phyloP scores from a whole-genome alignment of 176 grass and related monocot genomes.

The Cymbopogon citratus region DNA sequence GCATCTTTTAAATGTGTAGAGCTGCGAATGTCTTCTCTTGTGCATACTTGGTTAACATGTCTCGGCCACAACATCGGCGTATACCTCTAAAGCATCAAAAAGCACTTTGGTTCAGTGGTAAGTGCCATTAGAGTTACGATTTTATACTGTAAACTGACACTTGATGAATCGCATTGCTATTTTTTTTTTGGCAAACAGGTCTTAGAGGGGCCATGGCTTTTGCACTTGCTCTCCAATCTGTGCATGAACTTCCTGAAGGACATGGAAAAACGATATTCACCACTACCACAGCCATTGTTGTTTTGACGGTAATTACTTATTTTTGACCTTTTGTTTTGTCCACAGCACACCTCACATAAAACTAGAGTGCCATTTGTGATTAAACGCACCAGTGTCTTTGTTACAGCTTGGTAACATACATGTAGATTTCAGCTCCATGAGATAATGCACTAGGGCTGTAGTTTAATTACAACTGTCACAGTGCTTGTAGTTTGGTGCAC shows the following conservation, averaged over 20 bases:
- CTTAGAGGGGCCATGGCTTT: constrained; percentile 99
- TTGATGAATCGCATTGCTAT: background rate
- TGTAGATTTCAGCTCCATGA: background rate
- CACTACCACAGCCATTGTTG: constrained; percentile 92
- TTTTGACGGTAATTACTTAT: constrained; percentile 68
- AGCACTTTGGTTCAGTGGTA: constrained; percentile 98
- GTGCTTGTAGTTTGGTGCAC: background rate
- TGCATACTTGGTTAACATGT: constrained; percentile 86
- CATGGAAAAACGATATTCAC: constrained; percentile 97
- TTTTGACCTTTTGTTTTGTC: constrained; percentile 11
- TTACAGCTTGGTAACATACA: background rate
- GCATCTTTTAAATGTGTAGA: constrained; percentile 33
- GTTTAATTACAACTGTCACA: background rate
- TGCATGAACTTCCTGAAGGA: constrained; percentile 92
- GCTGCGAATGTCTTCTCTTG: constrained; percentile 91
- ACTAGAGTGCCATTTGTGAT: background rate
- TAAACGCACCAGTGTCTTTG: no score
- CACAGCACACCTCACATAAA: background rate
- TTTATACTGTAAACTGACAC: background rate
- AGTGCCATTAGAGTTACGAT: constrained; percentile 19
- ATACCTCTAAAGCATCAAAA: constrained; percentile 96
- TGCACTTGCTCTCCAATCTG: constrained; percentile 98
- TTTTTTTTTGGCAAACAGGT: constrained; percentile 46
- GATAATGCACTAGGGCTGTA: background rate
- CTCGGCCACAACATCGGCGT: constrained; percentile 67